phyloP scores from a whole-genome alignment of 2,329 filamentous ascomycete species.

The Pseudogymnoascus sp. region DNA sequence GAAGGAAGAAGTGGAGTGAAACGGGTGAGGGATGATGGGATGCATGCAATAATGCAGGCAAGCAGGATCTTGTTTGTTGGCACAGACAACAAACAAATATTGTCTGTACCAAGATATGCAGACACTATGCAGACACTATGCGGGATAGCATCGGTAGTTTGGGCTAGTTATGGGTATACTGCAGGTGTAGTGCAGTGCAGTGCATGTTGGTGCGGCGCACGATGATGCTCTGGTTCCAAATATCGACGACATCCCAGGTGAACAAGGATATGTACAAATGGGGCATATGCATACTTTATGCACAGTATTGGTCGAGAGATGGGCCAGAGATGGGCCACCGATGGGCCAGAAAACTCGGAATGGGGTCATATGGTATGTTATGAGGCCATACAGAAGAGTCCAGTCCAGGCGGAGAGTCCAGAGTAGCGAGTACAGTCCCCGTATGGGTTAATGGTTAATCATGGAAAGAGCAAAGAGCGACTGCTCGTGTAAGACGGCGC shows the following conservation, averaged over 20 bases:
- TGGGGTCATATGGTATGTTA: not conserved
- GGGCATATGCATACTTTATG: not conserved
- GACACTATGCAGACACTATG: not conserved
- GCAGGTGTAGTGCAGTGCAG: not conserved
- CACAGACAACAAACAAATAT: too few species aligned
- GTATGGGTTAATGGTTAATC: not conserved
- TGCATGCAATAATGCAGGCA: not conserved
- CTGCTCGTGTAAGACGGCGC: not conserved
- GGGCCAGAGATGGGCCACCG: not conserved
- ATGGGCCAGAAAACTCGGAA: not conserved
- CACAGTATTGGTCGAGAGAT: not conserved
- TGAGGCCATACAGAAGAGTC: not conserved
- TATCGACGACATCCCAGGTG: constrained; percentile 1
- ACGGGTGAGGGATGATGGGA: not conserved
- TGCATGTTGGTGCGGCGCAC: not conserved
- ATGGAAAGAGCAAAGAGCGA: not conserved
- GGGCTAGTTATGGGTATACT: not conserved
- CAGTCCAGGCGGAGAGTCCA: not conserved
- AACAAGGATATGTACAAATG: not conserved
- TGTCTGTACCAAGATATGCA: constrained; percentile 1
- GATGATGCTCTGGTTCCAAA: not conserved
- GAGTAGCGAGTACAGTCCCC: not conserved
- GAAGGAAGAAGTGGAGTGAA: not conserved
- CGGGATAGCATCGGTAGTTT: not conserved
- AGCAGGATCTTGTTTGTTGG: not conserved